A percentile compares a stretch with the other conserved stretches of the same genome.
These are phyloP conservation scores for Madurella fahalii DNA, from an alignment of 2,329 filamentous ascomycete genomes.

Conservation along the genomic window DNA sequence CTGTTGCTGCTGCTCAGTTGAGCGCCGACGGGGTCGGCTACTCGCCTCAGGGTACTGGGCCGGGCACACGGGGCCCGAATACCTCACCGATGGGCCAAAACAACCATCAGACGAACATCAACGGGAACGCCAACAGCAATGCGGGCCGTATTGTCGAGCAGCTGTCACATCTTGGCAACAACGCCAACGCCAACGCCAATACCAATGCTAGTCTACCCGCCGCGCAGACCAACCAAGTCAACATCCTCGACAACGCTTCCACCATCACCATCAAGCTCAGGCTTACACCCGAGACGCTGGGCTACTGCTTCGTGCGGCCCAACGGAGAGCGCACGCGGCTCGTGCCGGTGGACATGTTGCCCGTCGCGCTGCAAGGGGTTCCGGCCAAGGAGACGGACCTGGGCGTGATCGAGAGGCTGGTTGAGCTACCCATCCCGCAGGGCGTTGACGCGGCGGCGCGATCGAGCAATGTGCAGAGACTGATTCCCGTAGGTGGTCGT, in stretches of 20 bases:
- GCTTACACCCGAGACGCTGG: constrained; percentile 30
- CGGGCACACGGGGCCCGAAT: no score
- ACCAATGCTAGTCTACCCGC: background rate
- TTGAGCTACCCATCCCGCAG: constrained; percentile 43
- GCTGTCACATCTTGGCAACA: no score
- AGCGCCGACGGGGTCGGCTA: no score
- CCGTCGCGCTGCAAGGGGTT: constrained; percentile 38
- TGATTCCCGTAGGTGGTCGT: constrained; percentile 33
- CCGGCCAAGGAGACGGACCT: constrained; percentile 36
- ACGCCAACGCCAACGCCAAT: background rate
- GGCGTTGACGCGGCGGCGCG: constrained; percentile 36
- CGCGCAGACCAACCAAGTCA: background rate
- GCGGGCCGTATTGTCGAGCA: background rate
- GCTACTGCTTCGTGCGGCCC: constrained; percentile 51
- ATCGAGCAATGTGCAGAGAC: constrained; percentile 35
- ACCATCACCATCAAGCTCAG: constrained; percentile 31
- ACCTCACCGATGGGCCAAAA: no score
- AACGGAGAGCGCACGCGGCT: constrained; percentile 52
- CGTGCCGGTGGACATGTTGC: constrained; percentile 52
- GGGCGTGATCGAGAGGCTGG: constrained; percentile 37
- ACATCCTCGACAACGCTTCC: constrained; percentile 2
- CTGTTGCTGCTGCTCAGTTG: no score
- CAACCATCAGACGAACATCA: background rate
- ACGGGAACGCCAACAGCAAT: background rate
- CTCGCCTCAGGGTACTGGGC: no score